Evolutionary conservation across 1,284 basidiomycete genomes (phyloP).

Genomic region (Malassezia globosa): DNA sequence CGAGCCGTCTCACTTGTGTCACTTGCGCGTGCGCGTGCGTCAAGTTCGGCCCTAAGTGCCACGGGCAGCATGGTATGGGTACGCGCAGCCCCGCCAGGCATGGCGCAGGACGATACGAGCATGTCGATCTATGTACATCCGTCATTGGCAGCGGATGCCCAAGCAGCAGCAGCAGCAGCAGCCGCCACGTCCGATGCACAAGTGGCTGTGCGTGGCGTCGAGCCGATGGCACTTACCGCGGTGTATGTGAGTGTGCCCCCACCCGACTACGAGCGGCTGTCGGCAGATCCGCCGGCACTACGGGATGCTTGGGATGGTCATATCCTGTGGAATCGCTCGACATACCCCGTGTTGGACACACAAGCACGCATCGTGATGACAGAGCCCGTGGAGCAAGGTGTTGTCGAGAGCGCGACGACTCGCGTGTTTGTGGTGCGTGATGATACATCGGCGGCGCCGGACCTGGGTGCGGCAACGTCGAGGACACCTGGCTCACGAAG

Average conservation of each 20-base stretch:
- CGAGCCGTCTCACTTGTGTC: conserved; percentile 6
- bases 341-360: background rate
- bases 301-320: conserved; percentile 2
- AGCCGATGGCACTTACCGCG: conserved; percentile 20
- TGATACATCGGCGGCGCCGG: background rate
- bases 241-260: conserved; percentile 27
- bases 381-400: conserved; percentile 37
- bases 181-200: background rate
- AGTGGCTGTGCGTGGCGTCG: conserved; percentile 6
- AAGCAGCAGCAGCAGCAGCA: conserved; percentile 2
- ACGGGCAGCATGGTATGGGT: conserved; percentile 10
- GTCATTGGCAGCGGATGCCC: background rate
- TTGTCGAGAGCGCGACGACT: conserved; percentile 14
- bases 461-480: background rate
- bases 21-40: background rate
- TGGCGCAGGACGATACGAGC: background rate
- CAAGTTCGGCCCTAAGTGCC: conserved; percentile 1
- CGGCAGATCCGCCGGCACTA: conserved; percentile 16
- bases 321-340: background rate
- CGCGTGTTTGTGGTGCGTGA: conserved; percentile 12
- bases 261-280: conserved; percentile 18
- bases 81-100: conserved; percentile 7
- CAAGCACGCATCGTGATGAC: conserved; percentile 19
- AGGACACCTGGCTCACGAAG: too few relatives aligned
- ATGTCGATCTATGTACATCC: too few relatives aligned